Evolutionary conservation across 495 filamentous ascomycete genomes (phyloP), one percentile per base, ranked within the genome.

Genomic region (Aspergillus asperescens): DNA sequence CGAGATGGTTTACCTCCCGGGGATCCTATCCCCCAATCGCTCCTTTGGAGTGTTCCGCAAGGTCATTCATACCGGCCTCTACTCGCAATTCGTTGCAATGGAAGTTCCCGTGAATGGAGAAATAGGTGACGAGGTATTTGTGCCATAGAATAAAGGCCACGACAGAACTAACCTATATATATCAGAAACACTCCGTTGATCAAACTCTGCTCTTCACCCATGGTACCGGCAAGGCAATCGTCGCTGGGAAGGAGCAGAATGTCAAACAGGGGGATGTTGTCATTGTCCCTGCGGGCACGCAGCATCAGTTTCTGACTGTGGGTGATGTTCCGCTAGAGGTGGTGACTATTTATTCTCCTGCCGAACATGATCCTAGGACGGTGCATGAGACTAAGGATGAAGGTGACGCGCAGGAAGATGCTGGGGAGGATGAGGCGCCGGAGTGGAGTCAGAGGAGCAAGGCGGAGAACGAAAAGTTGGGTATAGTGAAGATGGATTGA

Each of bases 221-320:
- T 15, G 82, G 82, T 16, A 67, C 50, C 12, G 80, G 76, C 8
- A 75, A 72, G 40, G 81, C 81, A 3, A 81, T 77, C 6, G 77
- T 84, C 3, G 77, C 74, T 20, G 80, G 80, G 16, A 75, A 77
- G 41, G 79, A 84, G 43, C 79, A 84, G 41, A 65, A 73, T 27
- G 69, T 85, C 45, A 74, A 77, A 42, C 79, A 79, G 1, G 76
- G 77, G 23, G 81, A 84, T 54, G 72, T 84, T 49, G 77, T 85
- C 49, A 74, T 84, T 37, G 82, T 86, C 5, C 82, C 82, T 0
- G 82, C 81, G 0, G 81, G 82, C 0, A 84, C 82, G 9, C 78
- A 83, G 64, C 82, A 86, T 59, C 81, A 85, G 58, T 85, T 86
- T 56, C 63, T 84, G n/a, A 85, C 83, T 54, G 79, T 68, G 16